These are phyloP conservation scores for Hymenoscyphus scutula DNA, from an alignment of 2,329 filamentous ascomycete genomes.

Conservation along the genomic window DNA sequence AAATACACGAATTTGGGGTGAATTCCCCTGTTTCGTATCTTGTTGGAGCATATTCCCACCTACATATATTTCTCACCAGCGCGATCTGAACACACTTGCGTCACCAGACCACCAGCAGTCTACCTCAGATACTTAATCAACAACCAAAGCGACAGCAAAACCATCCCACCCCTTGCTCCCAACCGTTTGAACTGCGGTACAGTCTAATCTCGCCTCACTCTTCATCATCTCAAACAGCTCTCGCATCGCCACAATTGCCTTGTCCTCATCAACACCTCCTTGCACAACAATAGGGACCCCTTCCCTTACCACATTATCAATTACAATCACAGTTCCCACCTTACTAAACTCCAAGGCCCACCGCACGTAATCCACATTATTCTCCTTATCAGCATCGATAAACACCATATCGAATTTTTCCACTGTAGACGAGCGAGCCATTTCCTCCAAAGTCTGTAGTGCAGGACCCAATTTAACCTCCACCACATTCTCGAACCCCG, in stretches of 20 bases:
- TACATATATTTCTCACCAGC: too few species aligned
- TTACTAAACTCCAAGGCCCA: conserved; percentile 43
- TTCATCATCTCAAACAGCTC: conserved; percentile 22
- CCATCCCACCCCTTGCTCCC: conserved; percentile 26
- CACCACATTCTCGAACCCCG: conserved; percentile 44
- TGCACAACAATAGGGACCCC: conserved; percentile 44
- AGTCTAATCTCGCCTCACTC: conserved; percentile 21
- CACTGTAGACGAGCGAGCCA: conserved; percentile 30
- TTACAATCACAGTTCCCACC: conserved; percentile 50
- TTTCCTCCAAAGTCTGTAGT: conserved; percentile 37
- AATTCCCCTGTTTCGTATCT: too few species aligned
- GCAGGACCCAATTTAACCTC: conserved; percentile 47
- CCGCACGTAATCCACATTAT: conserved; percentile 47
- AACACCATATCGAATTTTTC: conserved; percentile 53
- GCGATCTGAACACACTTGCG: too few species aligned
- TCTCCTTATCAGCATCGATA: conserved; percentile 52
- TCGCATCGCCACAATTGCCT: conserved; percentile 12
- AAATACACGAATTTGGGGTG: too few species aligned
- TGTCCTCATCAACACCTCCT: conserved; percentile 30
- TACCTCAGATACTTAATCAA: neutral
- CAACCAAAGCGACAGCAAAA: conserved; percentile 17
- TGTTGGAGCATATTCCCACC: too few species aligned
- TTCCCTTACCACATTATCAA: conserved; percentile 51
- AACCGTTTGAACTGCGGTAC: conserved; percentile 22
- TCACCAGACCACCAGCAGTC: neutral